Percentiles rank a stretch among this genome's conserved stretches.
Evolutionary conservation across 192 early-diverging fungal species (phyloP).

Genomic region (Pecoramyces ruminantium): DNA sequence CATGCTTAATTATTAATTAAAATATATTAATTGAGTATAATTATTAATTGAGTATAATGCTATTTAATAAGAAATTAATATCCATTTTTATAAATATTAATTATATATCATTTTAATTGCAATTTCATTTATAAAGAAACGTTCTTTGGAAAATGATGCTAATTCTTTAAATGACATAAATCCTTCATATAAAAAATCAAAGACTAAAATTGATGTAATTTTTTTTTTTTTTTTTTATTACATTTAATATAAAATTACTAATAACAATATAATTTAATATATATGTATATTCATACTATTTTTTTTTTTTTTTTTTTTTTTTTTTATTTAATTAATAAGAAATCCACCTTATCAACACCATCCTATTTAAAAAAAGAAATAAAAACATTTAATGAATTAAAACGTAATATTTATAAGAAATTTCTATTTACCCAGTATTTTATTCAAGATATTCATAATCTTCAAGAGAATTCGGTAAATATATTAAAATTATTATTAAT

Average conservation of each 20-base stretch:
- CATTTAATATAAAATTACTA: too few species aligned
- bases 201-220: neutral
- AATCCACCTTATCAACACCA: neutral
- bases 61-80: too few species aligned
- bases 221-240: neutral
- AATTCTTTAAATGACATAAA: neutral
- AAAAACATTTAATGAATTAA: neutral
- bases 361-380: neutral
- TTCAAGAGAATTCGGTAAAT: neutral
- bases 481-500: too few species aligned
- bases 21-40: too few species aligned
- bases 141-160: neutral
- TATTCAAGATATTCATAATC: neutral
- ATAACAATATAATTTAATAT: too few species aligned
- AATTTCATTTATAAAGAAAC: neutral
- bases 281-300: too few species aligned
- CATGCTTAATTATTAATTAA: too few species aligned
- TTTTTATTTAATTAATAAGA: neutral
- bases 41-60: too few species aligned
- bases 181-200: neutral
- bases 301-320: too few species aligned
- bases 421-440: neutral
- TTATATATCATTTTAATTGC: too few species aligned
- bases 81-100: too few species aligned
- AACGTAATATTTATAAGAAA: neutral